These are phyloP conservation scores for Coelastrella sp. DNA, from an alignment of 139 green algal species.

Conservation along the genomic window DNA sequence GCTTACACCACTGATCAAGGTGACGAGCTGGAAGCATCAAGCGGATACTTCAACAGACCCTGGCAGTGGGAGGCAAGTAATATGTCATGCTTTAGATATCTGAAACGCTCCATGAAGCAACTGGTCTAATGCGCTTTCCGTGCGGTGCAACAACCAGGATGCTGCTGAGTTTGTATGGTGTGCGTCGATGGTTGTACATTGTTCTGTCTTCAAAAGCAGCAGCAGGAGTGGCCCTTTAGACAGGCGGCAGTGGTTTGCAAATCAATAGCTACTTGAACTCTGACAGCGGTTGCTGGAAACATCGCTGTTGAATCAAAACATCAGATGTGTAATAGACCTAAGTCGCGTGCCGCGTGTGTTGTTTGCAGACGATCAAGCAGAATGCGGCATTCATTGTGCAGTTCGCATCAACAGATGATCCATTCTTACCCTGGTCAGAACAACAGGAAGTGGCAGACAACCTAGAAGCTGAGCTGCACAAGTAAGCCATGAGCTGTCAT, in stretches of 20 bases:
- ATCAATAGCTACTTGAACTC: no score
- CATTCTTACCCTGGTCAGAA: constrained; percentile 58
- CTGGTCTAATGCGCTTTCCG: no score
- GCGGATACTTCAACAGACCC: constrained; percentile 53
- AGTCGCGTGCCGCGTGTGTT: neutral
- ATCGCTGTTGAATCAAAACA: no score
- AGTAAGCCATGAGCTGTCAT: neutral
- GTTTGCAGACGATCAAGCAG: constrained; percentile 27
- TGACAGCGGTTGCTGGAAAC: no score
- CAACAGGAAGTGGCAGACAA: constrained; percentile 53
- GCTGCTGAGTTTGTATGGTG: neutral
- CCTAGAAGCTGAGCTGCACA: constrained; percentile 47
- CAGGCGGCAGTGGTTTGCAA: no score
- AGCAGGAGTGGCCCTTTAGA: no score
- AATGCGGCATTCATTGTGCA: constrained; percentile 53
- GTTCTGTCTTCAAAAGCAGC: no score
- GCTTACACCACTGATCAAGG: constrained; percentile 57
- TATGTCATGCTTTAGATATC: neutral
- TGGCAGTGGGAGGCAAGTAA: constrained; percentile 53
- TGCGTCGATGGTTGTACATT: no score
- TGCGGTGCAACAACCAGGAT: no score
- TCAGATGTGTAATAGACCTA: no score
- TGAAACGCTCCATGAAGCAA: neutral
- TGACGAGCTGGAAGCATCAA: constrained; percentile 19
- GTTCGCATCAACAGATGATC: constrained; percentile 56